phyloP scores from a whole-genome alignment of 2,329 filamentous ascomycete genomes.

The Cladosporium sp. region DNA sequence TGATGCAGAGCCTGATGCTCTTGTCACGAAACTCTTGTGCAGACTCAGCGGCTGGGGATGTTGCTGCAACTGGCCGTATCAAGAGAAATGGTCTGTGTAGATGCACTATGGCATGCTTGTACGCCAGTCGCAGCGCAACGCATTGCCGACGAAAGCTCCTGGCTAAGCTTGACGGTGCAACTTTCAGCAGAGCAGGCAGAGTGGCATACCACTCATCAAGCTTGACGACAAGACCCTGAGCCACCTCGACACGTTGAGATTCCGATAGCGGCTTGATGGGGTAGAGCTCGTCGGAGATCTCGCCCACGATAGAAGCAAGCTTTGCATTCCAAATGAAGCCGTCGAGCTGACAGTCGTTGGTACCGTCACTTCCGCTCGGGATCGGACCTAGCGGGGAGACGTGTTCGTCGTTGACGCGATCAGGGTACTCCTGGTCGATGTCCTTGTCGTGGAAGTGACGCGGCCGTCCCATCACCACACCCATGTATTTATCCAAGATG shows the following conservation, averaged over 20 bases:
- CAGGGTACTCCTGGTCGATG: constrained; percentile 59
- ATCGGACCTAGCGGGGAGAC: constrained; percentile 42
- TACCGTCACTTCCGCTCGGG: not conserved
- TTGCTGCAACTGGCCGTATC: not conserved
- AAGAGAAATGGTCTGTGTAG: constrained; percentile 32
- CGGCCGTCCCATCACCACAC: constrained; percentile 60
- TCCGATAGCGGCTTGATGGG: constrained; percentile 31
- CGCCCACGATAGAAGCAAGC: constrained; percentile 31
- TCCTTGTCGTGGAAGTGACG: constrained; percentile 60
- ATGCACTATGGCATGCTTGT: constrained; percentile 34
- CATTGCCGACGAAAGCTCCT: constrained; percentile 38
- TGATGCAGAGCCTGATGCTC: constrained; percentile 12
- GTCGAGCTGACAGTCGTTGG: constrained; percentile 50
- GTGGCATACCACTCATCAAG: constrained; percentile 32
- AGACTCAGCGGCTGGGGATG: not conserved
- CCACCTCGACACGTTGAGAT: constrained; percentile 35
- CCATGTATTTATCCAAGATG: constrained; percentile 59
- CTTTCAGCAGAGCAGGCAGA: constrained; percentile 43
- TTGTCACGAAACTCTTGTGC: not conserved
- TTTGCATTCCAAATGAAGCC: constrained; percentile 45
- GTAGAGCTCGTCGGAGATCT: constrained; percentile 32
- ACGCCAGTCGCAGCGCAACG: constrained; percentile 30
- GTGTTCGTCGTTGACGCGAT: constrained; percentile 53
- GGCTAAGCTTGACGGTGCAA: constrained; percentile 44
- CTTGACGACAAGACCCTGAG: constrained; percentile 36